phyloP scores from a whole-genome alignment of 2,329 filamentous ascomycete genomes.

The Chlorencoelia australis region DNA sequence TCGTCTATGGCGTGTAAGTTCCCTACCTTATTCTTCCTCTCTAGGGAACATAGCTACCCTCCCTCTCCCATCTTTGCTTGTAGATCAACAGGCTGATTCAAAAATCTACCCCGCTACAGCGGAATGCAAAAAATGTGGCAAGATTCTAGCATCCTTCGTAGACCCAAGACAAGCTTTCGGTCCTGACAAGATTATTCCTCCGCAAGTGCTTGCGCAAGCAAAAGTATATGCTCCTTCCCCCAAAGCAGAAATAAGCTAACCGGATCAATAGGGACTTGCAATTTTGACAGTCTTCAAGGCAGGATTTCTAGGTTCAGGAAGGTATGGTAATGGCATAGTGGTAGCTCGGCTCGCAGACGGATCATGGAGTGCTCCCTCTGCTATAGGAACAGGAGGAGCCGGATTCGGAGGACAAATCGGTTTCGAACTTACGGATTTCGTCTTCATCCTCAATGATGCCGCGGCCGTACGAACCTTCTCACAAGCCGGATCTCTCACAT shows the following conservation, averaged over 20 bases:
- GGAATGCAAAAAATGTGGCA: constrained; percentile 95
- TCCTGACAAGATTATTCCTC: constrained; percentile 94
- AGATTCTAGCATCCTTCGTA: constrained; percentile 90
- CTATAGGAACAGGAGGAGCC: constrained; percentile 70
- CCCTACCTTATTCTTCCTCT: constrained; percentile 5
- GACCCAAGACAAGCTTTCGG: constrained; percentile 90
- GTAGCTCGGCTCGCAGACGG: constrained; percentile 71
- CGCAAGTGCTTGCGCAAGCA: constrained; percentile 76
- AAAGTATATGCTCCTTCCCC: constrained; percentile 48
- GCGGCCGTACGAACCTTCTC: constrained; percentile 88
- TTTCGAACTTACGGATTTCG: constrained; percentile 85
- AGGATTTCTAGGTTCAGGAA: constrained; percentile 72
- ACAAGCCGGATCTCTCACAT: constrained; percentile 79
- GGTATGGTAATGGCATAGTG: constrained; percentile 74
- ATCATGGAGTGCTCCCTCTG: constrained; percentile 70
- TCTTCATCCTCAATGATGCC: constrained; percentile 94
- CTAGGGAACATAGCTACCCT: constrained; percentile 3
- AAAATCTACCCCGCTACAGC: constrained; percentile 39
- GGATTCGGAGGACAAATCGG: constrained; percentile 82
- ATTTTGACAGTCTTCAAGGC: constrained; percentile 82
- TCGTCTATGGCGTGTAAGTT: constrained; percentile 59
- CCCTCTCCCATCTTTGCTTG: neutral
- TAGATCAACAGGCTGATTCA: constrained; percentile 8
- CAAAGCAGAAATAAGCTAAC: constrained; percentile 7
- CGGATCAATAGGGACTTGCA: constrained; percentile 52